Evolutionary conservation across 352 stramenopile species (phyloP).

Genomic region (Phytopythium litorale): DNA sequence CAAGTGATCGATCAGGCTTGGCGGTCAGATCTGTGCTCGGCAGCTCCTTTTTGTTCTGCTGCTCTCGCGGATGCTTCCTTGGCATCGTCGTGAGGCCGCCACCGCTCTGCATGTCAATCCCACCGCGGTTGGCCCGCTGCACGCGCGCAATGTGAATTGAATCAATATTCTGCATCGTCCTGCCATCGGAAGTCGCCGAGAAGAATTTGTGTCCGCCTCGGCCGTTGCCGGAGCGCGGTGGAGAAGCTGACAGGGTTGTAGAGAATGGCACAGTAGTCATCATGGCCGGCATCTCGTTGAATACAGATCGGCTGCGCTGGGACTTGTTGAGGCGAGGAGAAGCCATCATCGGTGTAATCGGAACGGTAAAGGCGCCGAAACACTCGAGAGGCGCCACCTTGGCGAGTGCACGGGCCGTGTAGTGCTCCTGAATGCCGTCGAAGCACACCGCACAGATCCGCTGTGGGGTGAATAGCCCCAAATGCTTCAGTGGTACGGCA

Average conservation of each 20-base stretch:
- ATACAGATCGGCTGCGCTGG: conserved; percentile 2
- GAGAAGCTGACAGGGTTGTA: neutral
- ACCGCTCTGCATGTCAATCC: neutral
- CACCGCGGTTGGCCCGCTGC: neutral
- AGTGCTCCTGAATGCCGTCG: conserved; percentile 47
- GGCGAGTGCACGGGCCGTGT: conserved; percentile 28
- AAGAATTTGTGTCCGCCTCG: neutral
- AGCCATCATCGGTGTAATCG: conserved; percentile 18
- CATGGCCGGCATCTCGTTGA: neutral
- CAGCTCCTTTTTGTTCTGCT: neutral
- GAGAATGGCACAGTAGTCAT: neutral
- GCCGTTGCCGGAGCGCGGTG: neutral
- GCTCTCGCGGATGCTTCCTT: neutral
- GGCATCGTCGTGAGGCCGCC: neutral
- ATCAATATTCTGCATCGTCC: neutral
- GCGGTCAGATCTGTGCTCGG: neutral
- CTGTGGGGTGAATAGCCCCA: conserved; percentile 49
- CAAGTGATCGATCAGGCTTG: conserved; percentile 2
- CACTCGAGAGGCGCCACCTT: conserved; percentile 19
- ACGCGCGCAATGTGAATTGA: conserved; percentile 4
- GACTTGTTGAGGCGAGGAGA: neutral
- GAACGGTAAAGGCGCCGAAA: conserved; percentile 1
- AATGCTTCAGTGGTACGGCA: conserved; percentile 52
- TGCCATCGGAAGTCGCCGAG: neutral
- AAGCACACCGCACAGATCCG: conserved; percentile 68